Evolutionary conservation across 1,284 basidiomycete genomes (phyloP), one percentile per base, ranked within the genome.

Genomic region (Irpex lacteus): DNA sequence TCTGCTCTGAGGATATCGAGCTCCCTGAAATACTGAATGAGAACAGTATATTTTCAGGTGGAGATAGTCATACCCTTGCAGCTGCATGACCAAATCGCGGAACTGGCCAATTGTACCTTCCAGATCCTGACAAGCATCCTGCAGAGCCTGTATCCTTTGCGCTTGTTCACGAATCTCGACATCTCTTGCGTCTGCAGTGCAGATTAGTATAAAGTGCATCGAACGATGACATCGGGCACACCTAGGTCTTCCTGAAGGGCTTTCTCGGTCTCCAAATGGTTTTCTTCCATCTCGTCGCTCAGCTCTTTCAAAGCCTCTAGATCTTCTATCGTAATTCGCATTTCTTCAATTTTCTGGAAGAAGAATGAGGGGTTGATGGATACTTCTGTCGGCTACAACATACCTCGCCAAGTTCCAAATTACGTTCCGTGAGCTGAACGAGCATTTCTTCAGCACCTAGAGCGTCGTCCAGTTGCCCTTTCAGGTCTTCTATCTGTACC

Each of bases 261-360:
- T 76, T 94, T 95, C 78, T 98, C 97, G 0, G 95, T 95, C 76
- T 98, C 97, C 5, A 94, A 76, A 70, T 99, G 97, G 71, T 94
- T 95, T 77, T 99, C 97, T 76, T 99, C 98, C 2, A 99, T 84
- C 77, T 99, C 98, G 69, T 99, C 97, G 67, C 91, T 95, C 62
- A 99, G 89, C 71, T 98, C 96, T 75, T 96, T 95, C 60, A 99
- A 85, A 11, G 96, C 89, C 73, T 99, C 97, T 13, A 98, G 86
- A 72, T 99, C 97, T 73, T 98, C 97, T 60, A 98, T 95, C 0
- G 92, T 94, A 62, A 94, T 90, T 4, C 92, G 86, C 91, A 98
- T 96, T 77, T 98, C 95, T 72, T 98, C 97, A 68, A 98, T 94
- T 87, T 93, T 97, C 94, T 93, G 72, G 38, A 61, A 34, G 44